Percentiles rank a stretch among this genome's conserved stretches.
Evolutionary conservation across 768 basidiomycete species (phyloP).

Genomic region (Amyloporia xantha): DNA sequence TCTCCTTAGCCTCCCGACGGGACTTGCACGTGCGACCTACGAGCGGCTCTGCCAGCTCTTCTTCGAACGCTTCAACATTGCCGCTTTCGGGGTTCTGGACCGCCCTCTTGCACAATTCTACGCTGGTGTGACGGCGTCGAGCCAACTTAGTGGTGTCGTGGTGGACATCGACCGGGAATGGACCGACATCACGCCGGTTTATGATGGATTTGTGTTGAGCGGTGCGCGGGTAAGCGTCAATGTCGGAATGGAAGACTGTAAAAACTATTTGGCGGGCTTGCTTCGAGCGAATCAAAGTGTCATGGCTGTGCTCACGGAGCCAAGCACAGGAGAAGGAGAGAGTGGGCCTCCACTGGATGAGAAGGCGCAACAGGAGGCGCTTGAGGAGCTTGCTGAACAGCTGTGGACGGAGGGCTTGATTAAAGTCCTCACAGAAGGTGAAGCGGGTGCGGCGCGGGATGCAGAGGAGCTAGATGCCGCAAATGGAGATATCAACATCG

Average conservation of each 20-base stretch:
- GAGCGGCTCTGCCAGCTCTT: conserved; percentile 78
- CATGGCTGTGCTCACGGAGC: conserved; percentile 49
- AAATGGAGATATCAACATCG: conserved; percentile 85
- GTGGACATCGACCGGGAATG: conserved; percentile 74
- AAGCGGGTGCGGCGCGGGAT: conserved; percentile 39
- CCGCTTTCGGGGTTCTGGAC: conserved; percentile 74
- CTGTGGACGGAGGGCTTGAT: conserved; percentile 60
- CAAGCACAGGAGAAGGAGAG: conserved; percentile 38
- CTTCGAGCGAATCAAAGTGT: conserved; percentile 64
- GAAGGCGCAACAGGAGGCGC: conserved; percentile 39
- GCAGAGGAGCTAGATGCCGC: conserved; percentile 45
- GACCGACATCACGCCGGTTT: conserved; percentile 74
- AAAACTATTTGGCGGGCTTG: conserved; percentile 68
- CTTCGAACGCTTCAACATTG: conserved; percentile 90
- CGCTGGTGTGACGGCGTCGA: conserved; percentile 39
- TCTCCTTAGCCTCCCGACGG: conserved; percentile 61
- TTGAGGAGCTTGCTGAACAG: conserved; percentile 60
- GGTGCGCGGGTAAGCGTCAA: conserved; percentile 47
- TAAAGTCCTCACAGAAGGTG: conserved; percentile 70
- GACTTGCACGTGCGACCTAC: conserved; percentile 58
- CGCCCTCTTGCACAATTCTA: conserved; percentile 83
- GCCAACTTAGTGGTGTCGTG: conserved; percentile 64
- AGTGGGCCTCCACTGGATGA: conserved; percentile 37
- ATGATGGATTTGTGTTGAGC: conserved; percentile 62
- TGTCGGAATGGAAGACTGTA: conserved; percentile 67